A percentile compares a stretch with the other conserved stretches of the same genome.
These are phyloP conservation scores for Phalaenopsis aphrodite DNA, from an alignment of 106 monocot genomes.

Conservation along the genomic window DNA sequence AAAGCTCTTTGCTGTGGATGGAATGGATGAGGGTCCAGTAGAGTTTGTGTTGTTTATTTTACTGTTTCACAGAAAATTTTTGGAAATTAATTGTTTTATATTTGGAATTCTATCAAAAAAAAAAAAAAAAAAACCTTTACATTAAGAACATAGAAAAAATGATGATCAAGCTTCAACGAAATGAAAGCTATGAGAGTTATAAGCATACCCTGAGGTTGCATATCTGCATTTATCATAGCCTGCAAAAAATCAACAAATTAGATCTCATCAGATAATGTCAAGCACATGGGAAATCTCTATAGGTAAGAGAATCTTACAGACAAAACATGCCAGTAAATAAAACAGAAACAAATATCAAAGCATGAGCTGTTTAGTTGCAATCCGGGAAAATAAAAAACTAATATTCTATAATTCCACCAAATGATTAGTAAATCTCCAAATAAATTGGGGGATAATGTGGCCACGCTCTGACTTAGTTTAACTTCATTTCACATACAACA, in stretches of 20 bases:
- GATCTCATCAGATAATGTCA: neutral
- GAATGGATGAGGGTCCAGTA: neutral
- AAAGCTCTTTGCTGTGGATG: neutral
- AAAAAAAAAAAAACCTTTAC: neutral
- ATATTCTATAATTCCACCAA: no score
- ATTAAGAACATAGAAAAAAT: neutral
- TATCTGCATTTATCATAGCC: conserved; percentile 14
- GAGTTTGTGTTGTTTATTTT: neutral
- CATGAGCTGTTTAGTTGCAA: no score
- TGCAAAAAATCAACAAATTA: neutral
- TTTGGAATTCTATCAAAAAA: neutral
- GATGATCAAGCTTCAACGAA: neutral
- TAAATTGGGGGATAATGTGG: no score
- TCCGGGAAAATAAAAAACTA: no score
- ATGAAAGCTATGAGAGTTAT: no score
- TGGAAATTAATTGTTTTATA: neutral
- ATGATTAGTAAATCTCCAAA: no score
- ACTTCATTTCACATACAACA: no score
- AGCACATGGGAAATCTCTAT: no score
- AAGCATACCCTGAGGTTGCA: conserved; percentile 7
- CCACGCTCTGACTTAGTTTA: no score
- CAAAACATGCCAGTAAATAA: no score
- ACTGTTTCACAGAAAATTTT: conserved; percentile 1
- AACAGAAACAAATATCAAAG: no score
- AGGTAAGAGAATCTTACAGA: no score